Evolutionary conservation across 148 eudicot species (phyloP).

Genomic region (Vaccinium myrtillus): DNA sequence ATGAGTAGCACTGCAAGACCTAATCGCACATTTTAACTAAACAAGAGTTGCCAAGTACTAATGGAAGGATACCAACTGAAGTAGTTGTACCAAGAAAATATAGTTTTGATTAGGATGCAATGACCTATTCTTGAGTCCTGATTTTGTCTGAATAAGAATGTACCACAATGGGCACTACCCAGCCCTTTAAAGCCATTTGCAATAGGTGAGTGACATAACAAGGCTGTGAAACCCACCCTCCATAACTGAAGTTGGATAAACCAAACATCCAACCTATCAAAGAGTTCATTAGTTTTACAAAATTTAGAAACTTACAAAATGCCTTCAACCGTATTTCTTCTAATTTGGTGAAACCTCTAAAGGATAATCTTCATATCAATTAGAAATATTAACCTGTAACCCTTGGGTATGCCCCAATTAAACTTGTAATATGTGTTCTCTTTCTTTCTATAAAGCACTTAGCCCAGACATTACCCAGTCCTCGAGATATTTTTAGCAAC

Average conservation of each 20-base stretch:
- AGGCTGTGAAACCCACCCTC: not conserved
- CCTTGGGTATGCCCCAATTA: not conserved
- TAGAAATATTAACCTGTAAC: not conserved
- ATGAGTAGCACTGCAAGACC: not conserved
- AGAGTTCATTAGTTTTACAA: not conserved
- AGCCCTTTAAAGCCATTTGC: not conserved
- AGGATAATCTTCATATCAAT: not conserved
- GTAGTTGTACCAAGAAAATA: not conserved
- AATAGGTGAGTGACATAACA: not conserved
- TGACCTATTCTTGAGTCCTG: not conserved
- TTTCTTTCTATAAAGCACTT: not conserved
- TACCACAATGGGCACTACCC: not conserved
- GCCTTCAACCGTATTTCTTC: not conserved
- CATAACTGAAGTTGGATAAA: not conserved
- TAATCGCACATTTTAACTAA: not conserved
- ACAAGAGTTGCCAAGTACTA: not conserved
- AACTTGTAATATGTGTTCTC: not conserved
- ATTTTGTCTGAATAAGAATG: not conserved
- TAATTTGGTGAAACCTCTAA: not conserved
- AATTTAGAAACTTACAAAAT: not conserved
- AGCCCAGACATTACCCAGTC: not conserved
- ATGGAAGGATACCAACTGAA: not conserved
- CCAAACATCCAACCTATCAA: not conserved
- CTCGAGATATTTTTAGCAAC: not conserved
- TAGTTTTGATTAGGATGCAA: slow-evolving; percentile 1